Base-by-base conservation (phyloP, 306 rosid species). In the Citrullus colocynthis region DNA sequence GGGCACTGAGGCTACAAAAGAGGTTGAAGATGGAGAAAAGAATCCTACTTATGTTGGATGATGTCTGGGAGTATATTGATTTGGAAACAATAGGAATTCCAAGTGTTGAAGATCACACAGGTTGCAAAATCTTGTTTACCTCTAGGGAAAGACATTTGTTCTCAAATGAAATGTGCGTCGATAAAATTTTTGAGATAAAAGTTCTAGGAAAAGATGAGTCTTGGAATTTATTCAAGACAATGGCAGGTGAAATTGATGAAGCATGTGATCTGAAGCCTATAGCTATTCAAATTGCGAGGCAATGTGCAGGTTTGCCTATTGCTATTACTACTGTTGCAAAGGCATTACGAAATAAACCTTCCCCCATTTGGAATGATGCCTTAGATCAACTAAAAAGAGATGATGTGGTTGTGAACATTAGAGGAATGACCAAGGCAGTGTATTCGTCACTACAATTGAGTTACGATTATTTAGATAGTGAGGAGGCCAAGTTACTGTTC, bases 231-330 rank as follows among this genome's bases (percentile, higher is more conserved):
- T 88, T 88, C 2, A 1, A 1, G 9, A 60, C 61, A 12, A 52
- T 51, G 6, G 73, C 20, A 1, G 85, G 83, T 7, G 64, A 32
- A 12, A 7, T 30, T 36, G 54, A 34, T 3, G 67, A 59, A 17
- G 15, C 80, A 1, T 66, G 7, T 0, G n/a, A 18, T 6, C 66
- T 80, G 1, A 4, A 24, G 1, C 16, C 14, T 3, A 62, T 78
- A 15, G 87, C 81, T 12, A 14, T 2, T 5, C 51, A 85, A 28
- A 78, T 88, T 39, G 79, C 84, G 7, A 8, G 65, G 2, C 81
- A 78, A 66, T 88, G 91, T 57, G 84, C 77, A 16, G 82, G 80
- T 7, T 71, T 87, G 74, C 90, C 90, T 1, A n/a, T 83, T 78
- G 81, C 88, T 0, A 76, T 88, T 55, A 79, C 63, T n/a, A 82